Percentiles rank a stretch among this genome's conserved stretches.
Conservation (phyloP, 1,284 basidiomycete genomes). For the Stereum hirsutum region DNA sequence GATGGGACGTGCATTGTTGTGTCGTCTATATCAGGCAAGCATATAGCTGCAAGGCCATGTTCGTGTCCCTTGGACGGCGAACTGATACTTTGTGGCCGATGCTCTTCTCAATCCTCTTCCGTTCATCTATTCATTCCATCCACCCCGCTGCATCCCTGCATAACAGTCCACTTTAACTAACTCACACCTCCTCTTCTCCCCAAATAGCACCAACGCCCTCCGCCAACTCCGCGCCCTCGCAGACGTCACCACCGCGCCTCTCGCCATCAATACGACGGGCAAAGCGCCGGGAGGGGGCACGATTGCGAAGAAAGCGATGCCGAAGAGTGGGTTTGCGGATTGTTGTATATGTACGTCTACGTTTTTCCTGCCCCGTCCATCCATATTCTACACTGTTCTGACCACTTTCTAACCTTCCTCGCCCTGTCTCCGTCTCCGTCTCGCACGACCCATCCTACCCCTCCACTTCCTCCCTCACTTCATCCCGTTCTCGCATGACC, state of each 20-base stretch:
- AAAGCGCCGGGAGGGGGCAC: no score
- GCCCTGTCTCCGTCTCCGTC: neutral
- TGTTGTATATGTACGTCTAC: constrained; percentile 82
- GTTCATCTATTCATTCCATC: no score
- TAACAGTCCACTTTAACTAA: neutral
- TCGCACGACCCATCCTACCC: no score
- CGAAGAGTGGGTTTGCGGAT: constrained; percentile 65
- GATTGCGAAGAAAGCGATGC: constrained; percentile 21
- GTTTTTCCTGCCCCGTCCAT: neutral
- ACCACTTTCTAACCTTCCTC: neutral
- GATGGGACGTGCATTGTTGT: no score
- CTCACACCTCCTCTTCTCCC: neutral
- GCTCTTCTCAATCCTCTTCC: no score
- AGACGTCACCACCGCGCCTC: constrained; percentile 20
- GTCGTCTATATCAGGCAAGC: no score
- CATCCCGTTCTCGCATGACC: constrained; percentile 1
- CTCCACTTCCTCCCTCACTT: no score
- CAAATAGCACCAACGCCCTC: constrained; percentile 64
- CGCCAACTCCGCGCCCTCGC: constrained; percentile 75
- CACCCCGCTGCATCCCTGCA: no score
- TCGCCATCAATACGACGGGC: constrained; percentile 17
- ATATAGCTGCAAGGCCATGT: no score
- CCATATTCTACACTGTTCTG: neutral
- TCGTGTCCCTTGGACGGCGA: no score
- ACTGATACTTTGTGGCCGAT: no score